These are phyloP conservation scores for Solanum chaucha DNA, from an alignment of 257 asterid genomes.

Conservation along the genomic window DNA sequence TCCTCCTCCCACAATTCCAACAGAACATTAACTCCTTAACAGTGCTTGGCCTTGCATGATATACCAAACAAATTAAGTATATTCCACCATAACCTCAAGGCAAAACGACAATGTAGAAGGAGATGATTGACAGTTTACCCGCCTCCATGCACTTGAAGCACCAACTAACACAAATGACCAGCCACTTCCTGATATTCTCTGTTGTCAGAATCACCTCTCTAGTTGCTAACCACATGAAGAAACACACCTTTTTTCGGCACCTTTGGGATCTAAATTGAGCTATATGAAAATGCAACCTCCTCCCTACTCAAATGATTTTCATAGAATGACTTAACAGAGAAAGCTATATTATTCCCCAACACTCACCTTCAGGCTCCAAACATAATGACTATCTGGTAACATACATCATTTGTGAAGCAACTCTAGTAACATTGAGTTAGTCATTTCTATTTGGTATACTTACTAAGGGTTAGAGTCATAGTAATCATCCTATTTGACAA, in stretches of 20 bases:
- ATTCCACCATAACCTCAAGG: not conserved
- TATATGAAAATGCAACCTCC: not conserved
- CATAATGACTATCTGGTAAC: not conserved
- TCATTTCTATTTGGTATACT: not conserved
- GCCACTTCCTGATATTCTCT: not conserved
- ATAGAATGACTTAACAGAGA: not conserved
- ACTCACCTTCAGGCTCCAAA: not conserved
- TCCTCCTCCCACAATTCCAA: not conserved
- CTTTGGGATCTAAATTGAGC: not conserved
- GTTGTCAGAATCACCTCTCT: not conserved
- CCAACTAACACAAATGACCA: not conserved
- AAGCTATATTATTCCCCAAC: not conserved
- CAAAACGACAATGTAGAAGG: not conserved
- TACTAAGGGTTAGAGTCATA: not conserved
- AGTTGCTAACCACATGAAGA: not conserved
- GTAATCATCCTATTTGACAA: not conserved
- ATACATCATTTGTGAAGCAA: not conserved
- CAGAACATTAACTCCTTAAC: not conserved
- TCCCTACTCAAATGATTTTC: not conserved
- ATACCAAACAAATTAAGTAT: not conserved
- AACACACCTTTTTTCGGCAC: not conserved
- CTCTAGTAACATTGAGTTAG: not conserved
- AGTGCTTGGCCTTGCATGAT: not conserved
- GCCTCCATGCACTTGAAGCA: not conserved
- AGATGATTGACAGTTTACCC: not conserved